Evolutionary conservation across 768 basidiomycete genomes (phyloP).

Genomic region (Tephrocybe sp.): DNA sequence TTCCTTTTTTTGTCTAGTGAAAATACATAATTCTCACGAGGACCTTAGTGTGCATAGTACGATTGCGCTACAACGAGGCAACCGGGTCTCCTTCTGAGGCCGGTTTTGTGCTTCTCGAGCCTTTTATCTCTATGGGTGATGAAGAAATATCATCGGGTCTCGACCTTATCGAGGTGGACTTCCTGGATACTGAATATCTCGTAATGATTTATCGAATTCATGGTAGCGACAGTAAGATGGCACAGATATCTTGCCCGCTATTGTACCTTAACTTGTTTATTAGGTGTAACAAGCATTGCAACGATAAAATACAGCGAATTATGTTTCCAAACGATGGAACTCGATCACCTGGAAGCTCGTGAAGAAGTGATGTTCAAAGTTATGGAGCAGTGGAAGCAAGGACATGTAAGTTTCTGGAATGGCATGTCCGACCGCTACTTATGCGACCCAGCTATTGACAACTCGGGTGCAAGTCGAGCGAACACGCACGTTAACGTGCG

Average conservation of each 20-base stretch:
- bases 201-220: conserved; percentile 60
- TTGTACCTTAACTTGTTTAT: conserved; percentile 34
- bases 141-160: conserved; percentile 36
- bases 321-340: conserved; percentile 52
- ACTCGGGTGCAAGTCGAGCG: conserved; percentile 51
- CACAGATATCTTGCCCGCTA: conserved; percentile 17
- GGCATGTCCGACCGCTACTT: conserved; percentile 25
- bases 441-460: conserved; percentile 44
- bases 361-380: conserved; percentile 65
- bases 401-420: conserved; percentile 51
- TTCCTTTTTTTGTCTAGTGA: conserved; percentile 14
- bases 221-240: conserved; percentile 42
- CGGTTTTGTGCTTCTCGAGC: conserved; percentile 53
- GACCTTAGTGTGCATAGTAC: conserved; percentile 52
- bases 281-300: conserved; percentile 58
- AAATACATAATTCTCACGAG: conserved; percentile 16
- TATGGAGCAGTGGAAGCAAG: conserved; percentile 54
- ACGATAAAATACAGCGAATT: conserved; percentile 61
- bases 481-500: conserved; percentile 52
- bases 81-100: conserved; percentile 37
- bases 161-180: conserved; percentile 64
- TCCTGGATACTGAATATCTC: conserved; percentile 74
- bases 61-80: conserved; percentile 45
- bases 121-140: conserved; percentile 40
- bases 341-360: conserved; percentile 44